Percentiles rank a stretch among this genome's conserved stretches.
phyloP scores from a whole-genome alignment of 768 basidiomycete species.

The Antrodiella citrinella region DNA sequence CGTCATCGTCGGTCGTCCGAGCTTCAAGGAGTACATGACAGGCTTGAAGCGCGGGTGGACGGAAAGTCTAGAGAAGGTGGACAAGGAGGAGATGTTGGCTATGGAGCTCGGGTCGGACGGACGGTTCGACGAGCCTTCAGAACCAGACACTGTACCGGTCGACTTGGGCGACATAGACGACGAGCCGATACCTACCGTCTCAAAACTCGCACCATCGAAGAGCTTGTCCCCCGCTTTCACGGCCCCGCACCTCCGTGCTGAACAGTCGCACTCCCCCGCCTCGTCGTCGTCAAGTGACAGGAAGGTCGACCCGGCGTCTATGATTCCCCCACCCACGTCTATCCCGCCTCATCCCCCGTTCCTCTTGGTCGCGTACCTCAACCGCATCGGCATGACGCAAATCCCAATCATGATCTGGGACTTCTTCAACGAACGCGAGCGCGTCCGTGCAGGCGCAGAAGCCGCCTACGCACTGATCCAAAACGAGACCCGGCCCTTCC shows the following conservation, averaged over 20 bases:
- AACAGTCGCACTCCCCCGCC: constrained; percentile 14
- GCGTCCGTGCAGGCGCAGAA: constrained; percentile 75
- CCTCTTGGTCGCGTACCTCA: constrained; percentile 63
- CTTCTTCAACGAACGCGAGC: constrained; percentile 83
- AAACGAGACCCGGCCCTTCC: constrained; percentile 52
- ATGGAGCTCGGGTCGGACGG: constrained; percentile 63
- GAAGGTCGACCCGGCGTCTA: constrained; percentile 18
- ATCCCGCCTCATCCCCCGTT: constrained; percentile 77
- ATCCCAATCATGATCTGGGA: constrained; percentile 87
- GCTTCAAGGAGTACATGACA: constrained; percentile 91
- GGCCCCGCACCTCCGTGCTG: constrained; percentile 20
- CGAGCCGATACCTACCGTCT: constrained; percentile 34
- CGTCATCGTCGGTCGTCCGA: constrained; percentile 79
- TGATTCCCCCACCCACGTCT: constrained; percentile 41
- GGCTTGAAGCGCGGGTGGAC: constrained; percentile 85
- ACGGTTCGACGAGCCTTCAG: constrained; percentile 61
- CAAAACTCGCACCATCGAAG: constrained; percentile 28
- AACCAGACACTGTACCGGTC: constrained; percentile 20
- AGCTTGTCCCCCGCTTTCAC: constrained; percentile 20
- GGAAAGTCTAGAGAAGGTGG: constrained; percentile 56
- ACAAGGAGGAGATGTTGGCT: constrained; percentile 65
- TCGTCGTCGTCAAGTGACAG: constrained; percentile 11
- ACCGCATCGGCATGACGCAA: constrained; percentile 74
- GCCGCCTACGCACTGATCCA: constrained; percentile 71
- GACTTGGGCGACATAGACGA: constrained; percentile 22